Evolutionary conservation across 2,329 filamentous ascomycete genomes (phyloP).

Genomic region (Alternaria postmessia): DNA sequence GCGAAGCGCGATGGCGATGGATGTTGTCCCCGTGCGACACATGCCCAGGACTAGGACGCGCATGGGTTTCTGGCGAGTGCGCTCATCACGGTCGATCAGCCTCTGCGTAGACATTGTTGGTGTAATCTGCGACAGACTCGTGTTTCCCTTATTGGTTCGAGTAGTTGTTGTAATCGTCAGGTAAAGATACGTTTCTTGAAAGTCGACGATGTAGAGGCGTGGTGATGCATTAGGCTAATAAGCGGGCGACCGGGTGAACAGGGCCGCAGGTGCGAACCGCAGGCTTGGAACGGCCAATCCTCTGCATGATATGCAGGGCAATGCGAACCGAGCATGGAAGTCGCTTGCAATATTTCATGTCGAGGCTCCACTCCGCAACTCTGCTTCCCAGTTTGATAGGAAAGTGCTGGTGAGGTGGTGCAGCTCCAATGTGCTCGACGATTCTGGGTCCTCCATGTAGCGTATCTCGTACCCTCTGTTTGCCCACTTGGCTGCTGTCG

Average conservation of each 20-base stretch:
- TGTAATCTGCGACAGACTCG: neutral
- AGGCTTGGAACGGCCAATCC: slow-evolving; percentile 12
- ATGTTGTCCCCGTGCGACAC: slow-evolving; percentile 74
- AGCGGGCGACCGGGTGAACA: slow-evolving; percentile 24
- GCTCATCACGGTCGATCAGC: slow-evolving; percentile 69
- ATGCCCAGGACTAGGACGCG: slow-evolving; percentile 74
- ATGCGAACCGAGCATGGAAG: neutral
- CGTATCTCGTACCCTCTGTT: slow-evolving; percentile 42
- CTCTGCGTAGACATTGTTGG: slow-evolving; percentile 21
- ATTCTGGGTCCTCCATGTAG: slow-evolving; percentile 40
- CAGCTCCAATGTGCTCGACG: slow-evolving; percentile 40
- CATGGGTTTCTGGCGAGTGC: slow-evolving; percentile 74
- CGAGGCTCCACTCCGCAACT: slow-evolving; percentile 24
- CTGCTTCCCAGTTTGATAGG: slow-evolving; percentile 40
- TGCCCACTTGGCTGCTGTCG: slow-evolving; percentile 41
- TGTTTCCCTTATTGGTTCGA: neutral
- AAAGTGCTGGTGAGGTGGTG: slow-evolving; percentile 39
- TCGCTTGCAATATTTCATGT: neutral
- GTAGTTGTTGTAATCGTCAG: neutral
- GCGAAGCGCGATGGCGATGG: slow-evolving; percentile 50
- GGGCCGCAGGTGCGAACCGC: slow-evolving; percentile 29
- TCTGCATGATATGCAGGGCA: neutral
- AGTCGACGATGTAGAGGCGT: slow-evolving; percentile 9
- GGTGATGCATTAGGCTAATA: slow-evolving; percentile 36
- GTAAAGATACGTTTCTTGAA: slow-evolving; percentile 12